Evolutionary conservation across 2,329 filamentous ascomycete genomes (phyloP), one percentile per base, ranked within the genome.

Genomic region (Paecilomyces dactylethromorphus): DNA sequence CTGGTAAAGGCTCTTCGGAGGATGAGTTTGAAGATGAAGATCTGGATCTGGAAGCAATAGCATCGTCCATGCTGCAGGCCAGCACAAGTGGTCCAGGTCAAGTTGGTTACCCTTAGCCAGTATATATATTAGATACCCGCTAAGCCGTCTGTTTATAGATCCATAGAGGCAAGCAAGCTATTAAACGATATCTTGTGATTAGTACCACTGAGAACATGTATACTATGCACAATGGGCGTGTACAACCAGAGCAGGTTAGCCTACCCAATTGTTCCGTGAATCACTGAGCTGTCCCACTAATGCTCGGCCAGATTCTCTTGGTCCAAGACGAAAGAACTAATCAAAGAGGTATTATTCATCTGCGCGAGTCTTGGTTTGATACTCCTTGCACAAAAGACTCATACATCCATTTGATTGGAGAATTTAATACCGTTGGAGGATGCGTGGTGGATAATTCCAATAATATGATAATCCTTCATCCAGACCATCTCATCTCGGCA

Each of bases 401-500:
- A 0, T 93, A 89, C 69, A 87, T 97, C 49, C 92, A 99, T 71
- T 80, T 99, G 59, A 91, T 95, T 63, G 92, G 92, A 31, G 77
- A 84, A 3, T 96, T 95, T 66, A 83, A 88, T 59, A 65, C 75
- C 0, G 81, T 78, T 15, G 90, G 90, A 1, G 85, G 87, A 70
- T 96, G 92, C 70, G 77, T 95, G 53, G 82, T 97, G 62, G 89
- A 96, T 69, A 91, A 97, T 71, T 81, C 83, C 2, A 82, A 92
- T 66, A 91, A 94, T 67, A 89, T 97, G 73, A 79, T 99, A 55
- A 92, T 99, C 59, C 78, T 99, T 13, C 92, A 99, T 69, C 94
- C 94, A 0, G 94, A 99, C 69, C 92, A 97, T 75, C 83, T 99
- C 33, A 89, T 99, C 56, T 97, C 94, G 2, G 89, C 94, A 2